Conservation (phyloP, 495 filamentous ascomycete species). For the Penicillium crystallinum region DNA sequence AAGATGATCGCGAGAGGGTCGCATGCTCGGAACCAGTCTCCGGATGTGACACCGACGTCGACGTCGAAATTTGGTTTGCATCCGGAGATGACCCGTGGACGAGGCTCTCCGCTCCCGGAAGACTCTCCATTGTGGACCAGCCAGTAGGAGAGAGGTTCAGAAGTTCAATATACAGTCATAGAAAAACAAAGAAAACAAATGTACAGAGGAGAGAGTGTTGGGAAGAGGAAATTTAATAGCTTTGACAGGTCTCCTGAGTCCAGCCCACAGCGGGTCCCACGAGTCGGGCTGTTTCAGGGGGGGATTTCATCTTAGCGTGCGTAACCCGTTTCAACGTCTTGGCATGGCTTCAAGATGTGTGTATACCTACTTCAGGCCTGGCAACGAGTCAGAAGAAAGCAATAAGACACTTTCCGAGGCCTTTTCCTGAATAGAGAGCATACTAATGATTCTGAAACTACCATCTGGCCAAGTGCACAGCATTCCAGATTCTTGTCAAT, state of each 20-base stretch:
- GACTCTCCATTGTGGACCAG: slow-evolving; percentile 37
- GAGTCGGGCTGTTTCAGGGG: slow-evolving; percentile 27
- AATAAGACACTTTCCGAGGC: no score
- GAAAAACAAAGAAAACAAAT: neutral
- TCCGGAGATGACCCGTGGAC: slow-evolving; percentile 29
- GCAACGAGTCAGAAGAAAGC: no score
- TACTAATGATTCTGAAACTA: no score
- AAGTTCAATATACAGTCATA: slow-evolving; percentile 6
- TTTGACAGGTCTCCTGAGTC: slow-evolving; percentile 21
- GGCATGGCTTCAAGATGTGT: neutral
- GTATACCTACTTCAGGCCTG: no score
- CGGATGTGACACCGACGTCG: slow-evolving; percentile 8
- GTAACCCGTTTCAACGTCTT: neutral
- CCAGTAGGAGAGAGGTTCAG: slow-evolving; percentile 19
- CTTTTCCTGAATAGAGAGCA: no score
- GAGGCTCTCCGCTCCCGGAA: slow-evolving; percentile 29
- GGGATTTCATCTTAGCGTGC: neutral
- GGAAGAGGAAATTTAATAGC: slow-evolving; percentile 7
- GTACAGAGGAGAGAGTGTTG: slow-evolving; percentile 1
- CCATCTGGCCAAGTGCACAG: no score
- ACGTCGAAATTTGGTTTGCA: slow-evolving; percentile 29
- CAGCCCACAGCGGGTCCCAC: slow-evolving; percentile 20
- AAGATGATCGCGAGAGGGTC: slow-evolving; percentile 16
- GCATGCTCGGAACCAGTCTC: slow-evolving; percentile 15
- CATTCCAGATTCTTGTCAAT: no score